Conservation (phyloP, 495 filamentous ascomycete genomes). For the Hyaloscypha finlandica region DNA sequence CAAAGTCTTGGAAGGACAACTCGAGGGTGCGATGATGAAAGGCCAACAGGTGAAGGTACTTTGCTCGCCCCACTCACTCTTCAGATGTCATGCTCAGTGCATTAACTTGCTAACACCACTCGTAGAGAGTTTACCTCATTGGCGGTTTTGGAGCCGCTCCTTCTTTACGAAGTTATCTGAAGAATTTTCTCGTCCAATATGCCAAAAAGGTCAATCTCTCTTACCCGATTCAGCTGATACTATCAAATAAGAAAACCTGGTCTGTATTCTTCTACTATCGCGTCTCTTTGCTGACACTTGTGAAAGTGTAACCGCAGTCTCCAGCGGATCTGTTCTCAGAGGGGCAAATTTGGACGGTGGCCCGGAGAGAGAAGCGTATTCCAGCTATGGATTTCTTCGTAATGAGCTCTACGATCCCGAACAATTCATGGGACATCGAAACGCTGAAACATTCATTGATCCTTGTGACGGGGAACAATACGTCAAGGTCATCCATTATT, state of each 20-base stretch:
- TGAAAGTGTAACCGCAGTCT: conserved; percentile 33
- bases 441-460: conserved; percentile 17
- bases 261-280: too few relatives aligned
- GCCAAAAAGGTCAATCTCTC: background rate
- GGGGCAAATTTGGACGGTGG: conserved; percentile 33
- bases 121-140: conserved; percentile 36
- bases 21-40: background rate
- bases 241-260: background rate
- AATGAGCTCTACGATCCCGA: conserved; percentile 25
- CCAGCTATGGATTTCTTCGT: conserved; percentile 37
- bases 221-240: background rate
- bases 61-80: background rate
- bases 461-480: conserved; percentile 16
- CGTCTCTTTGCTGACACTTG: too few relatives aligned
- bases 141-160: conserved; percentile 37
- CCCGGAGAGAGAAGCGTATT: conserved; percentile 25
- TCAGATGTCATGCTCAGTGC: too few relatives aligned
- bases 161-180: conserved; percentile 19
- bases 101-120: background rate
- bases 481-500: conserved; percentile 24
- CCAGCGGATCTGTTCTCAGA: conserved; percentile 35
- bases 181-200: conserved; percentile 13
- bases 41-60: background rate
- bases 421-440: conserved; percentile 25
- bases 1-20: background rate